A percentile compares a stretch with the other conserved stretches of the same genome.
Evolutionary conservation across 768 basidiomycete genomes (phyloP).

Genomic region (Serendipita sp.): DNA sequence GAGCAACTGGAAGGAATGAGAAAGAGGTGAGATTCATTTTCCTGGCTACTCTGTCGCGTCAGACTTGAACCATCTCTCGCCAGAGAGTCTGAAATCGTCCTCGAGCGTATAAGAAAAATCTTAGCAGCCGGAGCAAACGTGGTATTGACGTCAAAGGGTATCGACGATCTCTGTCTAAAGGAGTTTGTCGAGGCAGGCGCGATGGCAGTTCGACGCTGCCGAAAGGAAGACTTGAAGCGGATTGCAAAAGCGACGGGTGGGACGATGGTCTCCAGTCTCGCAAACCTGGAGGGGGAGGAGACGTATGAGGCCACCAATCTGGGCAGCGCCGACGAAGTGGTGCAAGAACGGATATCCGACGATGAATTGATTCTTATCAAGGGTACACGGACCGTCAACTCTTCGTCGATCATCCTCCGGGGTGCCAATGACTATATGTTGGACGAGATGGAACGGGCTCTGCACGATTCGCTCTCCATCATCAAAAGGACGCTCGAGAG

Average conservation of each 20-base stretch:
- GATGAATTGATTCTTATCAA: conserved; percentile 96
- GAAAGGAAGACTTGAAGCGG: conserved; percentile 91
- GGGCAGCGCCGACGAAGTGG: conserved; percentile 88
- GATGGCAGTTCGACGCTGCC: conserved; percentile 94
- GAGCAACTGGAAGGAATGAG: conserved; percentile 93
- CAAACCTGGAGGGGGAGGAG: conserved; percentile 95
- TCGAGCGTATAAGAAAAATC: conserved; percentile 92
- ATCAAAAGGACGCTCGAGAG: conserved; percentile 97
- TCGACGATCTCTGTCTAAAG: conserved; percentile 94
- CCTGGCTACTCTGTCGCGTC: not conserved
- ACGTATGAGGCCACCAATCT: conserved; percentile 85
- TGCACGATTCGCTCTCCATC: conserved; percentile 87
- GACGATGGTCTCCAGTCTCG: conserved; percentile 77
- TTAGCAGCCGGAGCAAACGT: conserved; percentile 93
- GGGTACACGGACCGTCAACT: conserved; percentile 92
- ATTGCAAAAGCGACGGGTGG: conserved; percentile 97
- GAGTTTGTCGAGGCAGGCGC: conserved; percentile 98
- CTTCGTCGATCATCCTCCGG: conserved; percentile 79
- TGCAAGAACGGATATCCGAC: conserved; percentile 94
- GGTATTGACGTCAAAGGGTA: conserved; percentile 92
- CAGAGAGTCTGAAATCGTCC: conserved; percentile 69
- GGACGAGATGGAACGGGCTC: conserved; percentile 95
- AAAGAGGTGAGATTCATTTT: conserved; percentile 42
- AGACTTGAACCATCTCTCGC: not conserved
- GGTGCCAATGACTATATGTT: conserved; percentile 99